Evolutionary conservation across 2,329 filamentous ascomycete genomes (phyloP).

Genomic region (Trichoderma sp.): DNA sequence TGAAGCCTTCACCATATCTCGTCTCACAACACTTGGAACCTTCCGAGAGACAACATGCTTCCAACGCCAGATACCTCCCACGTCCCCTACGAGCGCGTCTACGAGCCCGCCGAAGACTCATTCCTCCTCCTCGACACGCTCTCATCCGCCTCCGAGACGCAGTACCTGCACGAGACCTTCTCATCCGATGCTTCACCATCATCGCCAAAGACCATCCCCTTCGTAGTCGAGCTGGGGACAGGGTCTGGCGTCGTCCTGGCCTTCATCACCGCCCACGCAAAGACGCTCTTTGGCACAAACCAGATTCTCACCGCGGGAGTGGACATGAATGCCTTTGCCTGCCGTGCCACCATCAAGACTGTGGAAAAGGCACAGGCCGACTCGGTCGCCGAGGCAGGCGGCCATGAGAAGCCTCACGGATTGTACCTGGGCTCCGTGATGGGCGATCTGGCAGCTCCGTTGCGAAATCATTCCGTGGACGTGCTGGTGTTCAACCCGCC

Average conservation of each 20-base stretch:
- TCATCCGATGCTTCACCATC: slow-evolving; percentile 31
- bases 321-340: slow-evolving; percentile 86
- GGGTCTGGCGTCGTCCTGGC: slow-evolving; percentile 93
- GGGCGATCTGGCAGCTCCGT: slow-evolving; percentile 67
- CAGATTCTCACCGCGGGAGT: slow-evolving; percentile 73
- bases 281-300: slow-evolving; percentile 68
- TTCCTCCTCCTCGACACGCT: slow-evolving; percentile 92
- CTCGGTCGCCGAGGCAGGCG: slow-evolving; percentile 30
- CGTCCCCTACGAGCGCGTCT: slow-evolving; percentile 83
- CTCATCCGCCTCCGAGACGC: slow-evolving; percentile 67
- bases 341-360: slow-evolving; percentile 71
- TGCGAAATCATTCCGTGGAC: slow-evolving; percentile 65
- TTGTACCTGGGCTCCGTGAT: slow-evolving; percentile 67
- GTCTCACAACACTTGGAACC: neutral
- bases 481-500: slow-evolving; percentile 95
- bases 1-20: slow-evolving; percentile 21
- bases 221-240: slow-evolving; percentile 84
- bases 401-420: slow-evolving; percentile 40
- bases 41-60: slow-evolving; percentile 79
- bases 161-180: slow-evolving; percentile 70
- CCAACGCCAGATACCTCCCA: slow-evolving; percentile 93
- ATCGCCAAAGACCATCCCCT: slow-evolving; percentile 18
- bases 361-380: slow-evolving; percentile 50
- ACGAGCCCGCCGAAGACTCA: slow-evolving; percentile 95
- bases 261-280: slow-evolving; percentile 77